Base-by-base conservation (phyloP, 305 asterid genomes). In the Fraxinus paxiana region DNA sequence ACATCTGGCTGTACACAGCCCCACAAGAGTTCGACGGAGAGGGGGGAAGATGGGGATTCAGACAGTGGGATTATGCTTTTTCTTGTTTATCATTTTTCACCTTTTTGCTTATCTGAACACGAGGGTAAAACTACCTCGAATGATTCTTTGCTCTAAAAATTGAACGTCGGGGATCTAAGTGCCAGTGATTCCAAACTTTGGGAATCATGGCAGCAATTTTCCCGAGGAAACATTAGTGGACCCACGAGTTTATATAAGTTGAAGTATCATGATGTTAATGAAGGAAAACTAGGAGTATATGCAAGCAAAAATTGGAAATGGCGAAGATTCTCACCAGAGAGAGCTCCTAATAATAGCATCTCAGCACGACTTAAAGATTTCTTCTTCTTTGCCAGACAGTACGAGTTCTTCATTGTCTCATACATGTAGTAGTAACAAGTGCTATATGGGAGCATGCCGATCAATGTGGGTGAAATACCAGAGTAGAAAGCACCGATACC, bases 401-500 rank as follows among this genome's bases (percentile, higher is more conserved):
- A 91, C 9, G 98, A 91, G 81, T 86, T 95, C 91, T 95, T 95
- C 87, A 95, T 87, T 6, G 97, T 93, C 84, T 95, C 98, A 34
- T 95, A 95, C 98, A 95, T 92, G 89, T 92, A 95, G 82, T 95
- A 95, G 90, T 88, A 93, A 77, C 97, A 92, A 0, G 98, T 95
- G 86, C 98, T 95, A 86, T 95, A 95, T 56, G 98, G 98, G 73
- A 95, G 98, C 98, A 95, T 95, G 88, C 98, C 98, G 6, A 95
- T 79, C 88, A 95, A 84, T 37, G 98, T 95, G 77, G 98, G 97
- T 0, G 87, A 80, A 71, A 95, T 24, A 73, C 98, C 98, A 13
- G 97, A 87, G 79, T 95, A 95, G 13, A 95, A 80, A 77, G 92
- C 93, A 28, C 90, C 85, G n/a, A 93, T 56, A 43, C 97, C 98